Conservation (phyloP, 768 basidiomycete species). For the Leucosporidium creatinivorum region DNA sequence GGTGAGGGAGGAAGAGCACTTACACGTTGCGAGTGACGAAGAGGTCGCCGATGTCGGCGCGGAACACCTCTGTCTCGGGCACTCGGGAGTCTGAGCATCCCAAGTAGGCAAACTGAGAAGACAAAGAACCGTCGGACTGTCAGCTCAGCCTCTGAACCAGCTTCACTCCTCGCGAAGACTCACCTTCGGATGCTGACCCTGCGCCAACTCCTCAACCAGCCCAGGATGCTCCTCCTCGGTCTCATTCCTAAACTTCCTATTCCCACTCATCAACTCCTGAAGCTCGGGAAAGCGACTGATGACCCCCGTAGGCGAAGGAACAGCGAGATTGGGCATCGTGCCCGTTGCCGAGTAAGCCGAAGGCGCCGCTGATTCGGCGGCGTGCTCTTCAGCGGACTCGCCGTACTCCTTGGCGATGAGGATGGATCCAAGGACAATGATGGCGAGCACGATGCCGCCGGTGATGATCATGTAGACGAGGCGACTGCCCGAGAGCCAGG, state of each 20-base stretch:
- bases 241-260: constrained; percentile 1
- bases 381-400: too few species aligned
- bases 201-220: background rate
- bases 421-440: too few species aligned
- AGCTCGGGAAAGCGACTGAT: constrained; percentile 15
- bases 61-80: constrained; percentile 3
- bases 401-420: too few species aligned
- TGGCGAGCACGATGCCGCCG: too few species aligned
- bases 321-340: background rate
- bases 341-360: background rate
- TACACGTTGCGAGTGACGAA: constrained; percentile 25
- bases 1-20: too few species aligned
- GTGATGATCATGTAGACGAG: too few species aligned
- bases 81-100: constrained; percentile 23
- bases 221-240: constrained; percentile 2
- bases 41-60: constrained; percentile 11
- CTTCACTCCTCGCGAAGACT: background rate
- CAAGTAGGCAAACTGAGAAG: constrained; percentile 8
- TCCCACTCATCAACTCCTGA: constrained; percentile 8
- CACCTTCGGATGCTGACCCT: constrained; percentile 13
- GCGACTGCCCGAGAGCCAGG: too few species aligned
- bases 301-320: constrained; percentile 8
- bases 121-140: background rate
- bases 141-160: background rate
- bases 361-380: too few species aligned